These are phyloP conservation scores for Yamadazyma phyllophila DNA, from an alignment of 805 yeast genomes.

Conservation along the genomic window DNA sequence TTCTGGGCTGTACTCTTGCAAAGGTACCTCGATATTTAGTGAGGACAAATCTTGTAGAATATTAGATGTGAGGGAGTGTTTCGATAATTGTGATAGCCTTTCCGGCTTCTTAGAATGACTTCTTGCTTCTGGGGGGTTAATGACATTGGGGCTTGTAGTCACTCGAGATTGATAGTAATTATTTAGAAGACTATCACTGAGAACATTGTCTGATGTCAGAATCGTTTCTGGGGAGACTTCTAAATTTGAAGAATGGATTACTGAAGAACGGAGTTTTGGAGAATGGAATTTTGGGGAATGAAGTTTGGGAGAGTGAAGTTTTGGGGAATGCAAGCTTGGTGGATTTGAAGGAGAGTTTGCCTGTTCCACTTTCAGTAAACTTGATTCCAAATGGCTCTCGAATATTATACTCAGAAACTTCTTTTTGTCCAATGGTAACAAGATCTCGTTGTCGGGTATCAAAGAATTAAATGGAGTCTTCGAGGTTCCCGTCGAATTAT, in stretches of 20 bases:
- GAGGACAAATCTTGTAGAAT: conserved; percentile 8
- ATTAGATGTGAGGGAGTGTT: conserved; percentile 3
- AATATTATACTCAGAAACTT: not conserved
- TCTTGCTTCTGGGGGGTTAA: not conserved
- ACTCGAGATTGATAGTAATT: not conserved
- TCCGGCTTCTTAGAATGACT: not conserved
- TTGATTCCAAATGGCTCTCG: conserved; percentile 1
- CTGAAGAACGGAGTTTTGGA: not conserved
- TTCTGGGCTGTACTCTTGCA: not conserved
- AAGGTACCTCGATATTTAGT: not conserved
- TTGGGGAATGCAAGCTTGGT: too few relatives aligned
- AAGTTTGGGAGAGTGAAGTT: too few relatives aligned
- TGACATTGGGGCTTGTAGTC: not conserved
- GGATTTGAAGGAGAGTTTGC: too few relatives aligned
- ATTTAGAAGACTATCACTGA: conserved; percentile 7
- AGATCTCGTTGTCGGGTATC: not conserved
- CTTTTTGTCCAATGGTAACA: not conserved
- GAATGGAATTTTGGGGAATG: too few relatives aligned
- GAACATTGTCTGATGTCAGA: not conserved
- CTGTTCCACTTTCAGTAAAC: not conserved
- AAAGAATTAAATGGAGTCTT: not conserved
- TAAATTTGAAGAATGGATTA: not conserved
- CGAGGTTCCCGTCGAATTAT: too few relatives aligned
- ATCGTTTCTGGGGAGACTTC: not conserved
- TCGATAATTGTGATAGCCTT: not conserved